Base-by-base conservation (phyloP, 352 stramenopile species). In the Globisporangium middletonii region DNA sequence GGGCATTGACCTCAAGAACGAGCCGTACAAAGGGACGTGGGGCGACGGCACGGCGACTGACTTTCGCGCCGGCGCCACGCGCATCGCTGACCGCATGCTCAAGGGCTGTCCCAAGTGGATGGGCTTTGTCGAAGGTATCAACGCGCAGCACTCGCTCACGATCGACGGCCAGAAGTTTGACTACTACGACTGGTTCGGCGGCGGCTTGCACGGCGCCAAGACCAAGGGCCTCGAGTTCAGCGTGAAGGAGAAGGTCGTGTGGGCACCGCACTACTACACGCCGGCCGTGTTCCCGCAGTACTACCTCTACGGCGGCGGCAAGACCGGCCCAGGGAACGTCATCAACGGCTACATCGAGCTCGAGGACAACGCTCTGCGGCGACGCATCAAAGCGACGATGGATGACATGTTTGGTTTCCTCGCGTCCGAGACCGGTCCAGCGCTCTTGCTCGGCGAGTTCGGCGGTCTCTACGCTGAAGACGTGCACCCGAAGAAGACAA, bases 151-250 rank as follows among this genome's bases (percentile, higher is more conserved):
- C 35, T 51, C 60, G 1, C 16, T 76, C 28, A 43, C 45, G 11
- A 64, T 77, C n/a, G 64, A 76, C 23, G 67, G 64, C 15, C 35
- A 59, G 35, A 50, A 55, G 0, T 71, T 68, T 30, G 49, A 33
- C 5, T 76, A 73, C 55, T 73, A 71, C 52, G 69, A 77, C 41
- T 77, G 69, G 69, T 77, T 69, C 56, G 69, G 69, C 33, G 69
- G 69, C 4, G 69, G 69, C 0, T 49, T 77, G 15, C 67, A 77
- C 18, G 63, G 56, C 12, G 69, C 66, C 12, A 68, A 65, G 55
- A 63, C 44, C 1, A 53, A 53, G 26, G 54, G 58, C 0, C 30
- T 75, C 9, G 48, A 65, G 19, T 69, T 77, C 18, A 42, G 18
- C 1, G 33, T 67, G 9, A 44, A 53, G 23, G 18, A 77, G 51